A percentile compares a stretch with the other conserved stretches of the same genome.
Conservation (phyloP, 1,284 basidiomycete species). For the Pisolithus thermaeus region DNA sequence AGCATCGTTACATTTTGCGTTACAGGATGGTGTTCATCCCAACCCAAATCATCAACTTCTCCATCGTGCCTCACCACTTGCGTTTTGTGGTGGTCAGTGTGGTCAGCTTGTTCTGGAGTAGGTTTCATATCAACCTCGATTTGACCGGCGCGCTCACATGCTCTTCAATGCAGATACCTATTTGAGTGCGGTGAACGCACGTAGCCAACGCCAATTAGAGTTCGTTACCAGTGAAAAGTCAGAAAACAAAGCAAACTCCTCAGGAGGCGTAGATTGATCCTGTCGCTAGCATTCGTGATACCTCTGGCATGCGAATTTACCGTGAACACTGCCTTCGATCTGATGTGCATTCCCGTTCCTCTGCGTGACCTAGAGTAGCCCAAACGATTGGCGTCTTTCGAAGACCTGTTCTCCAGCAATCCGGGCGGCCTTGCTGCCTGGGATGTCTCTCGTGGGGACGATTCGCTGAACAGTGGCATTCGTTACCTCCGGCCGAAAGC, state of each 20-base stretch:
- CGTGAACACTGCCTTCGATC: background rate
- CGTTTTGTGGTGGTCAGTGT: constrained; percentile 74
- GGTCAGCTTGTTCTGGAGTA: constrained; percentile 85
- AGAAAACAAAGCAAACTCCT: background rate
- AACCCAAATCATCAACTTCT: constrained; percentile 78
- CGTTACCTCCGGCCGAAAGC: too few relatives aligned
- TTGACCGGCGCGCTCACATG: constrained; percentile 8
- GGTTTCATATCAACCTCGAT: constrained; percentile 28
- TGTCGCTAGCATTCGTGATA: background rate
- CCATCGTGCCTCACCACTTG: constrained; percentile 71
- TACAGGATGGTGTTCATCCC: constrained; percentile 72
- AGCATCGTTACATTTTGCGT: background rate
- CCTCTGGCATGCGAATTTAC: background rate
- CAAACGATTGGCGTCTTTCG: too few relatives aligned
- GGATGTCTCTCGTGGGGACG: too few relatives aligned
- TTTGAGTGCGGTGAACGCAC: constrained; percentile 41
- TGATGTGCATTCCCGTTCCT: too few relatives aligned
- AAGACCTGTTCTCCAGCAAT: too few relatives aligned
- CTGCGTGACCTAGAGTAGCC: too few relatives aligned
- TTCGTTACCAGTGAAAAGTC: background rate
- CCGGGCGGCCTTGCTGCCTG: too few relatives aligned
- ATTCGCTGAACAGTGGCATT: too few relatives aligned
- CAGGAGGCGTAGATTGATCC: background rate
- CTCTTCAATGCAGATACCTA: constrained; percentile 35
- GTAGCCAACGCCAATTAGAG: constrained; percentile 4